A percentile compares a stretch with the other conserved stretches of the same genome.
These are phyloP conservation scores for Brettanomyces naardenensis DNA, from an alignment of 805 yeast genomes.

Conservation along the genomic window DNA sequence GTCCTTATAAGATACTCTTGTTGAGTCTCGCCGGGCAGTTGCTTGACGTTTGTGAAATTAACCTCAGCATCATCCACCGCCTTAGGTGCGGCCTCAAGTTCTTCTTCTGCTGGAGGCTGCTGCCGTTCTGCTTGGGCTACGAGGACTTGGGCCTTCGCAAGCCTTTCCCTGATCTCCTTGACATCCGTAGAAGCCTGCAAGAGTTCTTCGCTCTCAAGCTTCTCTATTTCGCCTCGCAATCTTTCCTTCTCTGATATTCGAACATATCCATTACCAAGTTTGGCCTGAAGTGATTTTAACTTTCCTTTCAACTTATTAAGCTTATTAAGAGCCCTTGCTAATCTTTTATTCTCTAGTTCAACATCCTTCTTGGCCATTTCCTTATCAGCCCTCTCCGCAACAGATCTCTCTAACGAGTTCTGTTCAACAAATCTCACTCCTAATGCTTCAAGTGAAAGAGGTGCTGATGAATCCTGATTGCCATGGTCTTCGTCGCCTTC, in stretches of 20 bases:
- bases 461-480: too few relatives aligned
- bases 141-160: conserved; percentile 19
- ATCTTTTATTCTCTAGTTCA: conserved; percentile 67
- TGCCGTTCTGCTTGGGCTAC: conserved; percentile 1
- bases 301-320: conserved; percentile 36
- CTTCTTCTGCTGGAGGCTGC: conserved; percentile 3
- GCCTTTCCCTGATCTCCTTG: conserved; percentile 41
- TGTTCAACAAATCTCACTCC: conserved; percentile 70
- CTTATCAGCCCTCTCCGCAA: conserved; percentile 62
- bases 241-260: conserved; percentile 58
- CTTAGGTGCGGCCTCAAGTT: background rate
- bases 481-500: background rate
- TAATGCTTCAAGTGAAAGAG: conserved; percentile 25
- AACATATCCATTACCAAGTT: conserved; percentile 43
- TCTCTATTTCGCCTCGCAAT: conserved; percentile 44
- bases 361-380: conserved; percentile 53
- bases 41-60: background rate
- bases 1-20: conserved; percentile 77
- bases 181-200: conserved; percentile 51
- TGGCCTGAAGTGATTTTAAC: conserved; percentile 38
- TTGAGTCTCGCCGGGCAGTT: conserved; percentile 65
- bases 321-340: conserved; percentile 55
- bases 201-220: conserved; percentile 43
- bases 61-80: conserved; percentile 19
- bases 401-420: conserved; percentile 63